phyloP scores from a whole-genome alignment of 2,329 filamentous ascomycete genomes.

The Ophiostoma quercus region DNA sequence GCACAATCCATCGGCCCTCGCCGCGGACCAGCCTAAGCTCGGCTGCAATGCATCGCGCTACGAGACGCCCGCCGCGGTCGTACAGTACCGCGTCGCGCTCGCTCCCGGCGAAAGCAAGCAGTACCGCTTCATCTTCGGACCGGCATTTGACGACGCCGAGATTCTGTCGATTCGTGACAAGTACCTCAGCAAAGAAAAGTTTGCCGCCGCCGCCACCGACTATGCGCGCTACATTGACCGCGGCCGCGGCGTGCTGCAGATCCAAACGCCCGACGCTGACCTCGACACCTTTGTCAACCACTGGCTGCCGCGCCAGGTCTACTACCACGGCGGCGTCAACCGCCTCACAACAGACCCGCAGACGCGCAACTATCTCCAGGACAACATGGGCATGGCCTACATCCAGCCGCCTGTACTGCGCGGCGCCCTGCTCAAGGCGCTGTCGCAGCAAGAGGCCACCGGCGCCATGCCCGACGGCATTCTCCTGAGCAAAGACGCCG shows the following conservation, averaged over 20 bases:
- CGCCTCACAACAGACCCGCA: conserved; percentile 54
- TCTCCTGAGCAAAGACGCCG: conserved; percentile 47
- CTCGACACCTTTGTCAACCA: conserved; percentile 56
- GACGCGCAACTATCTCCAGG: conserved; percentile 55
- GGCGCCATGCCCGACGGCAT: conserved; percentile 57
- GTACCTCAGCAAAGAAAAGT: background rate
- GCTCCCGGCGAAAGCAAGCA: background rate
- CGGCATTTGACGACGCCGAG: conserved; percentile 1
- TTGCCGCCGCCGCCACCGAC: conserved; percentile 38
- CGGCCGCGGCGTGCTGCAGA: conserved; percentile 37
- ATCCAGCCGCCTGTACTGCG: conserved; percentile 48
- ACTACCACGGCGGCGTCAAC: conserved; percentile 56
- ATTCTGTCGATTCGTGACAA: background rate
- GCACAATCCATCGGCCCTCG: conserved; percentile 37
- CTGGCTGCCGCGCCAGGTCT: conserved; percentile 54
- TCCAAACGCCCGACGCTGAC: conserved; percentile 49
- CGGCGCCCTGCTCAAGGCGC: conserved; percentile 44
- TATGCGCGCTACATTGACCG: conserved; percentile 50
- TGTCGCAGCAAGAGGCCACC: conserved; percentile 49
- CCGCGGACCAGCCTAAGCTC: background rate
- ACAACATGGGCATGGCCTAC: conserved; percentile 58
- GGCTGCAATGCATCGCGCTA: conserved; percentile 2
- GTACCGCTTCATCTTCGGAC: background rate
- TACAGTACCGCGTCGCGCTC: background rate
- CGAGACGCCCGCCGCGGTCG: background rate